Percentiles rank a stretch among this genome's conserved stretches.
These are phyloP conservation scores for Metschnikowia anglica DNA, from an alignment of 805 yeast species.

Conservation along the genomic window DNA sequence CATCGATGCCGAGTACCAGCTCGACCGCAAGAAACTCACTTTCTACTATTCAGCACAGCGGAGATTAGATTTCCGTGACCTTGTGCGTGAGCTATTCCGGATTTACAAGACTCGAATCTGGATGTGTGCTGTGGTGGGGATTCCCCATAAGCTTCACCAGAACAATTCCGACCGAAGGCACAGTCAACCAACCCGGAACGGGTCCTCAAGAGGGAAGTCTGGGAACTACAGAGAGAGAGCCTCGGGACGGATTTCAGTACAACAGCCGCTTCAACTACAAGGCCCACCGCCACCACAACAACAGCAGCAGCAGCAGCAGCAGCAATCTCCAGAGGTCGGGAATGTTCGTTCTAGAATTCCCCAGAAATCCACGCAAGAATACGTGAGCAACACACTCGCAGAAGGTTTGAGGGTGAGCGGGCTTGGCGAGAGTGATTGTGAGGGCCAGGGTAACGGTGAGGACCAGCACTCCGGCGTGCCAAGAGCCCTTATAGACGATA, in stretches of 20 bases:
- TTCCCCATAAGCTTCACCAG: conserved; percentile 26
- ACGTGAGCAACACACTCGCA: background rate
- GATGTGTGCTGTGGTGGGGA: conserved; percentile 68
- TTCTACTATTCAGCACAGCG: conserved; percentile 55
- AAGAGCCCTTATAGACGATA: conserved; percentile 2
- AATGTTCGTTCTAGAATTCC: background rate
- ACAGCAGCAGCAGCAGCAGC: background rate
- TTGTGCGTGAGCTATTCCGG: conserved; percentile 71
- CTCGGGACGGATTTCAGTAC: background rate
- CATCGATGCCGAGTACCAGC: conserved; percentile 77
- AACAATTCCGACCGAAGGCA: background rate
- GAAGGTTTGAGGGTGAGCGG: background rate
- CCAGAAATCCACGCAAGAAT: conserved; percentile 1
- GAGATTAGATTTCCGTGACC: conserved; percentile 69
- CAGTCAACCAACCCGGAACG: background rate
- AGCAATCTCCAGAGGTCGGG: conserved; percentile 3
- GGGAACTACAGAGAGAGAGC: background rate
- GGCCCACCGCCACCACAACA: background rate
- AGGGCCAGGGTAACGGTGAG: background rate
- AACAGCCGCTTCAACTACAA: background rate
- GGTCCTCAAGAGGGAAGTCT: background rate
- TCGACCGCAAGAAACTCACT: conserved; percentile 73
- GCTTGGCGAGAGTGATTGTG: background rate
- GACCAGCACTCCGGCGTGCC: background rate
- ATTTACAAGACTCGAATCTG: conserved; percentile 78